Percentiles rank a stretch among this genome's conserved stretches.
Conservation (phyloP, 1,139 yeast species). For the Sugiyamaella japonica region DNA sequence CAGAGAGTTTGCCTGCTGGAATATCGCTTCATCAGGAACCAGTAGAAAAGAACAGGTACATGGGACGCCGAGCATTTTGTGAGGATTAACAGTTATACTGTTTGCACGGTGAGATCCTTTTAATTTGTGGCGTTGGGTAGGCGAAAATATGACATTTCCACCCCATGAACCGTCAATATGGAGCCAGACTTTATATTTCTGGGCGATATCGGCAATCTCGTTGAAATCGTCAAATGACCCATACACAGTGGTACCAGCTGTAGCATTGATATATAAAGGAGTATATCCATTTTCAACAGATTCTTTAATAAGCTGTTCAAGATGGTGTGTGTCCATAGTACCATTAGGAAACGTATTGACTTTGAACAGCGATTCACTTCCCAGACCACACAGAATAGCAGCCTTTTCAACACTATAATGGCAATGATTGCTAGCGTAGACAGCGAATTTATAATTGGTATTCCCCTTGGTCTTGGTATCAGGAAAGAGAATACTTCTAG, state of each 20-base stretch:
- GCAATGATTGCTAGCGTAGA: conserved; percentile 69
- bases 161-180: conserved; percentile 95
- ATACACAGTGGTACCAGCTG: conserved; percentile 88
- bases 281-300: conserved; percentile 57
- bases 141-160: conserved; percentile 74
- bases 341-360: conserved; percentile 60
- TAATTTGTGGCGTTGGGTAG: conserved; percentile 49
- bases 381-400: conserved; percentile 75
- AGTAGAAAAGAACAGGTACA: conserved; percentile 80
- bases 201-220: conserved; percentile 56
- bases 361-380: conserved; percentile 62
- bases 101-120: conserved; percentile 66
- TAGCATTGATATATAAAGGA: conserved; percentile 75
- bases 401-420: conserved; percentile 85
- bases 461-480: conserved; percentile 69
- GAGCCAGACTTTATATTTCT: conserved; percentile 61
- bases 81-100: conserved; percentile 84
- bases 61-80: conserved; percentile 89
- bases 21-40: conserved; percentile 63
- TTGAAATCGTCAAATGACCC: conserved; percentile 77
- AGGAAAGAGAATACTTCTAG: conserved; percentile 65
- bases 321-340: conserved; percentile 51
- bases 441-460: conserved; percentile 57
- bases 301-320: conserved; percentile 49
- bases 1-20: conserved; percentile 73